phyloP scores from a whole-genome alignment of 2,329 filamentous ascomycete species.

The Penicillium nordicum region DNA sequence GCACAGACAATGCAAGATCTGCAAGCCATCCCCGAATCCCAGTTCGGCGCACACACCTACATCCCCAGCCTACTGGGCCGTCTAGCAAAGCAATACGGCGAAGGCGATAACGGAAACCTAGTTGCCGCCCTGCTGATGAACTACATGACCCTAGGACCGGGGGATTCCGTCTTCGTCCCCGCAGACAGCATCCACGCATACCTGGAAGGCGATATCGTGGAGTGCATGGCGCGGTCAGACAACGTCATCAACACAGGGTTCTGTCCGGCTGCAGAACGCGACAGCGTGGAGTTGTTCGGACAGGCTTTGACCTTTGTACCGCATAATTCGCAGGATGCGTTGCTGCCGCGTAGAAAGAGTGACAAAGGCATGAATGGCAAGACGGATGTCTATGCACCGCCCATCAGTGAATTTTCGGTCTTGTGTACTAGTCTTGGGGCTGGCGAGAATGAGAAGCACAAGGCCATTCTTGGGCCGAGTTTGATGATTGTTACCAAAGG shows the following conservation, averaged over 20 bases:
- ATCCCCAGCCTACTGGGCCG: conserved; percentile 64
- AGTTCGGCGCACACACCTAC: conserved; percentile 54
- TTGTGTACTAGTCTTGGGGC: conserved; percentile 55
- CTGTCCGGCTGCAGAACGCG: conserved; percentile 63
- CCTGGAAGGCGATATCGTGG: conserved; percentile 68
- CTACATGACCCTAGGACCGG: conserved; percentile 62
- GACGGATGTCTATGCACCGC: conserved; percentile 62
- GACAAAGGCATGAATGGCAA: conserved; percentile 56
- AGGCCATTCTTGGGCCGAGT: conserved; percentile 57
- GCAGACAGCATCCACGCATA: conserved; percentile 74
- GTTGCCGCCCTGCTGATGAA: conserved; percentile 74
- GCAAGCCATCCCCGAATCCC: conserved; percentile 45
- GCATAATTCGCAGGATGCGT: conserved; percentile 56
- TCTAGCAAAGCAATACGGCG: conserved; percentile 62
- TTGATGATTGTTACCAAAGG: conserved; percentile 63
- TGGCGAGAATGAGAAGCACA: conserved; percentile 59
- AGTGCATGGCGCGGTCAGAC: conserved; percentile 74
- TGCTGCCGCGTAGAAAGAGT: conserved; percentile 51
- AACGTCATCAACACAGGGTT: conserved; percentile 74
- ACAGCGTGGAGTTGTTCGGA: conserved; percentile 63
- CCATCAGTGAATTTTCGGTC: conserved; percentile 70
- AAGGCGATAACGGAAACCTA: conserved; percentile 62
- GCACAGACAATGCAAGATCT: conserved; percentile 53
- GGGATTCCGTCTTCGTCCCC: conserved; percentile 67
- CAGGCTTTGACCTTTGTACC: conserved; percentile 62